Evolutionary conservation across 1,139 yeast species (phyloP), one percentile per base, ranked within the genome.

Genomic region (Geotrichum candidum): DNA sequence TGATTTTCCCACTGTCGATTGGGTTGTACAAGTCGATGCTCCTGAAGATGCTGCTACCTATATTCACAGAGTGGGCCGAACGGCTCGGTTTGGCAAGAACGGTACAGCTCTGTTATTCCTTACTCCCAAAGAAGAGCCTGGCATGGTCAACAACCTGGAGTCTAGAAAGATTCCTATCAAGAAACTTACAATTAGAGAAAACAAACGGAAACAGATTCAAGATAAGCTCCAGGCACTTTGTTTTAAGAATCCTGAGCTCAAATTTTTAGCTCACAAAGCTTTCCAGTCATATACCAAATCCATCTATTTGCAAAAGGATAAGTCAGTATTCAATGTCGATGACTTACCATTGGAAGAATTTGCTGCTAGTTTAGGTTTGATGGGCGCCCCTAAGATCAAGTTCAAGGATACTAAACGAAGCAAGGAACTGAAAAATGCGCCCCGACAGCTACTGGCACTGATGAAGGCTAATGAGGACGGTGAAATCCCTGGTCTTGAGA

Each of bases 41-140:
- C 99, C 99, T 0, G 99, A 94, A 73, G 97, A 92, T 74, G 84
- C 87, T 1, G 95, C 95, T 38, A 95, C 99, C 0, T 94, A 95
- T 74, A 90, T 94, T 59, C 99, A 94, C 71, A 82, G 99, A 71
- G 99, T 91, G 3, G 99, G 99, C 0, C 84, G 99, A 75, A 87
- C 94, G 56, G 99, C 99, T 1, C 82, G 99, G 69, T 91, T 89
- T 70, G 97, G 97, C 29, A 86, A 94, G 70, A 81, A 81, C 63
- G 99, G 99, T 33, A 87, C 88, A 69, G 89, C 97, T 0, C 76
- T 94, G 63, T 76, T 94, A 66, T 86, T 94, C 85, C 76, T 94
- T 57, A 80, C 92, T 15, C 96, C 97, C 2, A 80, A 84, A 53
- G 99, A 94, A 75, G 91, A 87, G 70, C 87, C 84, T 65, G 90